phyloP scores from a whole-genome alignment of 2,329 filamentous ascomycete genomes.

The Paracoccidioides lutzii region DNA sequence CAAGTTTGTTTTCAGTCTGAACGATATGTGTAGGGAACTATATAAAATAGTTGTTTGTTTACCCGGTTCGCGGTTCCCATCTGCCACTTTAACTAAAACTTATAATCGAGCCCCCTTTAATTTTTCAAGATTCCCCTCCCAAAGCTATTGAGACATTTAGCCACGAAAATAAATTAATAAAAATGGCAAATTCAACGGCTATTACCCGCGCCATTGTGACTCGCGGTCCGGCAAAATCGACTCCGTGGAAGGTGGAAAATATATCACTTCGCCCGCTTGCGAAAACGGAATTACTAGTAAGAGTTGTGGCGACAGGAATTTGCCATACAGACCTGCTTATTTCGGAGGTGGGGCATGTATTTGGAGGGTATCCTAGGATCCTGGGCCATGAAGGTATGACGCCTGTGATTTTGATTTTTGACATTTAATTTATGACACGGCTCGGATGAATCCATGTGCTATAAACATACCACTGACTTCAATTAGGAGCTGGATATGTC shows the following conservation, averaged over 20 bases:
- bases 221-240: neutral
- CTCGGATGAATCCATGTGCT: neutral
- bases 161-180: neutral
- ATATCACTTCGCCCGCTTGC: constrained; percentile 2
- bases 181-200: neutral
- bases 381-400: constrained; percentile 12
- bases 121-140: too few species aligned
- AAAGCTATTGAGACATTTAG: neutral
- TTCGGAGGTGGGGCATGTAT: constrained; percentile 13
- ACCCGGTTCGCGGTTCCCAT: too few species aligned
- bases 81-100: too few species aligned
- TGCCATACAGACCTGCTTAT: constrained; percentile 25
- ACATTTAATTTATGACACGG: neutral
- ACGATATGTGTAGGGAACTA: too few species aligned
- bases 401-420: neutral
- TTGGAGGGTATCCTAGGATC: neutral
- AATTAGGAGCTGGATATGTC: constrained; percentile 38
- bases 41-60: too few species aligned
- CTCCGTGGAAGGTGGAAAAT: neutral
- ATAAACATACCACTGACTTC: neutral
- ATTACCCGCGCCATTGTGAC: neutral
- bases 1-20: too few species aligned
- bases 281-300: constrained; percentile 19
- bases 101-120: too few species aligned
- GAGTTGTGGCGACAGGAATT: constrained; percentile 23